Conservation (phyloP, 1,284 basidiomycete genomes). For the Omphalotus olearius region DNA sequence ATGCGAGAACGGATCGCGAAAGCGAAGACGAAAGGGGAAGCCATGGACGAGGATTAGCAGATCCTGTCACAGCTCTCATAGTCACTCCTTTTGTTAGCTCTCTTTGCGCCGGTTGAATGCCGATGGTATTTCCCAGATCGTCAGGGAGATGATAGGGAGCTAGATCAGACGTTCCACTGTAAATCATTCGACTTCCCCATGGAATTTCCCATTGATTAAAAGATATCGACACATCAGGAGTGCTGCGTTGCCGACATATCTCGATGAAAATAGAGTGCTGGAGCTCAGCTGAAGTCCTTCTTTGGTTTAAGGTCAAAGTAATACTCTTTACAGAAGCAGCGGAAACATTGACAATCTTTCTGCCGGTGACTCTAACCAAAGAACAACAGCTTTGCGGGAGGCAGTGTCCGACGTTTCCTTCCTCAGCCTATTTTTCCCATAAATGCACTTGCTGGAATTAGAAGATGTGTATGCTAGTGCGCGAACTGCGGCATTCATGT, state of each 20-base stretch:
- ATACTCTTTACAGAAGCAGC: too few relatives aligned
- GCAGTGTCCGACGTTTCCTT: too few relatives aligned
- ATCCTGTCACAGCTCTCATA: background rate
- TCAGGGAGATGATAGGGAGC: background rate
- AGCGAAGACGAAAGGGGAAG: conserved; percentile 44
- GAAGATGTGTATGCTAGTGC: too few relatives aligned
- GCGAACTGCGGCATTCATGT: too few relatives aligned
- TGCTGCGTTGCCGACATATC: background rate
- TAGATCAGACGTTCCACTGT: background rate
- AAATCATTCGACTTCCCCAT: conserved; percentile 1
- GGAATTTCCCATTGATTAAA: conserved; percentile 3
- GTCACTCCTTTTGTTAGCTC: background rate
- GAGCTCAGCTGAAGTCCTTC: too few relatives aligned
- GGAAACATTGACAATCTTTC: background rate
- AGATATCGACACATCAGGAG: background rate
- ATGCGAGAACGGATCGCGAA: conserved; percentile 53
- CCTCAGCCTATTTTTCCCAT: too few relatives aligned
- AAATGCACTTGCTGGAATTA: too few relatives aligned
- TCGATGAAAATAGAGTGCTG: too few relatives aligned
- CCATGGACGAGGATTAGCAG: conserved; percentile 46
- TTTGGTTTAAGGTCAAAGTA: too few relatives aligned
- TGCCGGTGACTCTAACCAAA: background rate
- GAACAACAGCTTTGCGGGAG: background rate
- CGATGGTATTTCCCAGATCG: background rate
- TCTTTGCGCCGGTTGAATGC: too few relatives aligned